Percentiles rank a stretch among this genome's conserved stretches.
These are phyloP conservation scores for Starmerella bombi DNA, from an alignment of 805 yeast species.

Conservation along the genomic window DNA sequence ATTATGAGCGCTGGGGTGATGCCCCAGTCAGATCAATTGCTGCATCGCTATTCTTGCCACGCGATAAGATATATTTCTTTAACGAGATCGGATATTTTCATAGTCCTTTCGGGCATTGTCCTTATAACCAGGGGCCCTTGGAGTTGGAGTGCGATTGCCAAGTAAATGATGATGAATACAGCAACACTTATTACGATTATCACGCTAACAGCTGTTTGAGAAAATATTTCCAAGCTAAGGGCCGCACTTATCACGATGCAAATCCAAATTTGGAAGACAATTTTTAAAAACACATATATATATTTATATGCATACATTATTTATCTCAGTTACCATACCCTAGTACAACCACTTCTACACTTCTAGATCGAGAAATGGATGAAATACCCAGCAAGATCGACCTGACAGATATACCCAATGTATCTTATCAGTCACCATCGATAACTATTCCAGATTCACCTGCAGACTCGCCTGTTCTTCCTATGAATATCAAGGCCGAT, in stretches of 20 bases:
- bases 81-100: constrained; percentile 66
- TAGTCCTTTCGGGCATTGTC: constrained; percentile 57
- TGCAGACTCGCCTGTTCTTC: too few species aligned
- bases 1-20: constrained; percentile 92
- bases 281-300: neutral
- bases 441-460: too few species aligned
- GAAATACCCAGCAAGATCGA: too few species aligned
- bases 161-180: constrained; percentile 17
- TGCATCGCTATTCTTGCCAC: constrained; percentile 61
- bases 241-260: constrained; percentile 12
- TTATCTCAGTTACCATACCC: neutral
- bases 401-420: too few species aligned
- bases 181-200: constrained; percentile 16
- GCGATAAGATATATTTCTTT: constrained; percentile 62
- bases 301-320: neutral
- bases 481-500: too few species aligned
- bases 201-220: constrained; percentile 20
- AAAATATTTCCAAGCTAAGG: constrained; percentile 18
- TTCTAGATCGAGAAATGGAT: too few species aligned
- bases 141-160: constrained; percentile 44
- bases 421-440: too few species aligned
- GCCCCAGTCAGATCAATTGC: constrained; percentile 86
- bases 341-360: too few species aligned
- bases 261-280: constrained; percentile 8
- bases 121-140: constrained; percentile 40